Conservation (phyloP, 352 stramenopile genomes). For the Globisporangium nodosum region DNA sequence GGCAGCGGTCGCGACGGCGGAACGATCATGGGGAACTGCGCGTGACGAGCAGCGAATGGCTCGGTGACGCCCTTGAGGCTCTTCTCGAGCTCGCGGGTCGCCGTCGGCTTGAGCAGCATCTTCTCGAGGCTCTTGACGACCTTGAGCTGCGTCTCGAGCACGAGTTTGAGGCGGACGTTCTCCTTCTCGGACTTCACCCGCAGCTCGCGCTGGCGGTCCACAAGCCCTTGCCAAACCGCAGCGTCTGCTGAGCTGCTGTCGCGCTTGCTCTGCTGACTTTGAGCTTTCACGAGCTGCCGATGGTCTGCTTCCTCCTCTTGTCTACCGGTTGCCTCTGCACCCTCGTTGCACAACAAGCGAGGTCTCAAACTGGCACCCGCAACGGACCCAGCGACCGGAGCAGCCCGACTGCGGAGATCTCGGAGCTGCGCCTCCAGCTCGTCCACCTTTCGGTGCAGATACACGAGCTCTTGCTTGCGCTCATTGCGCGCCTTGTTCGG, state of each 20-base stretch:
- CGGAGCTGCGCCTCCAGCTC: slow-evolving; percentile 7
- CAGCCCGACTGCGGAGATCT: slow-evolving; percentile 17
- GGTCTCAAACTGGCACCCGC: not conserved
- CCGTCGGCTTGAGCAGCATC: slow-evolving; percentile 32
- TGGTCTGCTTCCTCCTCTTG: not conserved
- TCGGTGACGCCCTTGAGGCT: not conserved
- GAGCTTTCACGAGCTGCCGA: not conserved
- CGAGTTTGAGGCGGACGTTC: slow-evolving; percentile 44
- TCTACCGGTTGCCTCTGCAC: not conserved
- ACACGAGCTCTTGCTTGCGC: slow-evolving; percentile 14
- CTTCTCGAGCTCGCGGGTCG: not conserved
- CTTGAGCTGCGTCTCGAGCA: slow-evolving; percentile 42
- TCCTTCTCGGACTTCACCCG: slow-evolving; percentile 24
- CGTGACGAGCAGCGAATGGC: not conserved
- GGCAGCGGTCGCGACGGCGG: not conserved
- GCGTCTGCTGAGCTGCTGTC: not conserved
- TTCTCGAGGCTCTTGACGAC: slow-evolving; percentile 33
- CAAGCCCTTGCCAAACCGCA: slow-evolving; percentile 6
- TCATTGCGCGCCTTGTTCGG: slow-evolving; percentile 15
- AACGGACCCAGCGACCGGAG: too few species aligned
- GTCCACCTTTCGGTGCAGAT: slow-evolving; percentile 7
- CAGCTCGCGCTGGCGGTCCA: not conserved
- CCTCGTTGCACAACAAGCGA: not conserved
- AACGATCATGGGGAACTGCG: not conserved
- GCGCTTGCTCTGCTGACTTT: not conserved